Evolutionary conservation across 352 stramenopile species (phyloP).

Genomic region (Phytopythium litorale): DNA sequence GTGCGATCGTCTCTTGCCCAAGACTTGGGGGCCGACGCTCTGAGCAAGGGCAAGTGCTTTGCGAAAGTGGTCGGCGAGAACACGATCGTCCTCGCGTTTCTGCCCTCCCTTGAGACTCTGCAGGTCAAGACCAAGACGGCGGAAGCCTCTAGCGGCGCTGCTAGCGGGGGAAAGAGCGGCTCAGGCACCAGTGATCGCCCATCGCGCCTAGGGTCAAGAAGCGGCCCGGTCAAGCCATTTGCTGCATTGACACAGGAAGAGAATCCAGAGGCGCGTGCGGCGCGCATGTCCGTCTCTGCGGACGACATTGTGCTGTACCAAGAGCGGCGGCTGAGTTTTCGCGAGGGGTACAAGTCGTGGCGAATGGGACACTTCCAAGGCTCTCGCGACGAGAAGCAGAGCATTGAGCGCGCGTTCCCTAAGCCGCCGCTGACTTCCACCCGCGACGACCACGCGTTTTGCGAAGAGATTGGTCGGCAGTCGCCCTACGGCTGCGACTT

Average conservation of each 20-base stretch:
- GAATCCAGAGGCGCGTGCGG: constrained; percentile 15
- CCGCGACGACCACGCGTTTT: constrained; percentile 76
- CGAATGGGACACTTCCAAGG: constrained; percentile 77
- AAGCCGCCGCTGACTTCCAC: constrained; percentile 49
- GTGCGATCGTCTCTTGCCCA: constrained; percentile 41
- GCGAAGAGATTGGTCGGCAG: constrained; percentile 58
- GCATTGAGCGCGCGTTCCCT: constrained; percentile 34
- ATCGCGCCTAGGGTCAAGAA: background rate
- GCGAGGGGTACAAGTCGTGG: constrained; percentile 84
- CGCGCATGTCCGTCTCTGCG: constrained; percentile 69
- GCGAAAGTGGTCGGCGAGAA: constrained; percentile 74
- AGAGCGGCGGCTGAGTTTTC: constrained; percentile 70
- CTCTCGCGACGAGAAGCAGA: constrained; percentile 68
- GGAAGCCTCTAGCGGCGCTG: constrained; percentile 8
- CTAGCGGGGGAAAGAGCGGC: constrained; percentile 8
- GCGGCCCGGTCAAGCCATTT: constrained; percentile 24
- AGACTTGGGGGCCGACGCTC: constrained; percentile 18
- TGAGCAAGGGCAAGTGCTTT: constrained; percentile 85
- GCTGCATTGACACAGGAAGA: constrained; percentile 22
- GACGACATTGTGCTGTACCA: constrained; percentile 86
- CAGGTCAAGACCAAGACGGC: constrained; percentile 35
- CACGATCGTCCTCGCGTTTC: constrained; percentile 73
- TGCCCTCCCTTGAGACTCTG: constrained; percentile 62
- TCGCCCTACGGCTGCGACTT: constrained; percentile 62
- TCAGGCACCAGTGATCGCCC: constrained; percentile 9